These are phyloP conservation scores for Metschnikowia chrysomelidarum DNA, from an alignment of 805 yeast genomes.

Conservation along the genomic window DNA sequence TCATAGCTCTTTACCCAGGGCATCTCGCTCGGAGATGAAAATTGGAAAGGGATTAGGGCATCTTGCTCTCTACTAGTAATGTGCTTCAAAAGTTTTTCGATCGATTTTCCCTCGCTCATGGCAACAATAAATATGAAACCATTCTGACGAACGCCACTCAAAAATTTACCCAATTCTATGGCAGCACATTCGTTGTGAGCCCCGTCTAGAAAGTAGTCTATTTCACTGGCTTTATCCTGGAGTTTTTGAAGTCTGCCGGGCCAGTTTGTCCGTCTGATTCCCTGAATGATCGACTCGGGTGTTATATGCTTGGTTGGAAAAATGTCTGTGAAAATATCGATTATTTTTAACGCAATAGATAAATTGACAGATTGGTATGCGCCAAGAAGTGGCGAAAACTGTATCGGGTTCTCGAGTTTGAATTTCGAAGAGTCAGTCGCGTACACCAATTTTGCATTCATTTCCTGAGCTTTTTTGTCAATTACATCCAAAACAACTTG, in stretches of 20 bases:
- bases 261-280: conserved; percentile 64
- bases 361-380: conserved; percentile 70
- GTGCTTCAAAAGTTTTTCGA: conserved; percentile 48
- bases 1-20: conserved; percentile 77
- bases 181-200: conserved; percentile 93
- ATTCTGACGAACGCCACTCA: conserved; percentile 28
- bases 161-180: conserved; percentile 56
- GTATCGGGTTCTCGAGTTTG: conserved; percentile 24
- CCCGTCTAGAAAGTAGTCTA: conserved; percentile 68
- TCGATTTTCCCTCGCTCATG: conserved; percentile 69
- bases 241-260: conserved; percentile 78
- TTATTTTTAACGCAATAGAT: conserved; percentile 59
- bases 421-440: conserved; percentile 19
- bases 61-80: conserved; percentile 50
- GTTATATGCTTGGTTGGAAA: conserved; percentile 28
- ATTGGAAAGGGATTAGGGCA: conserved; percentile 57
- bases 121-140: conserved; percentile 65
- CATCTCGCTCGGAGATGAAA: conserved; percentile 80
- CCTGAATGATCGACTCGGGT: conserved; percentile 39
- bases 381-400: conserved; percentile 64
- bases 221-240: conserved; percentile 21
- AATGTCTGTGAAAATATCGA: conserved; percentile 35
- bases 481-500: conserved; percentile 50
- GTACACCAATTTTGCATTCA: conserved; percentile 26
- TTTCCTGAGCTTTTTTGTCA: conserved; percentile 29